A percentile compares a stretch with the other conserved stretches of the same genome.
Conservation (phyloP, 352 stramenopile species). For the Phytopythium ostracodes region DNA sequence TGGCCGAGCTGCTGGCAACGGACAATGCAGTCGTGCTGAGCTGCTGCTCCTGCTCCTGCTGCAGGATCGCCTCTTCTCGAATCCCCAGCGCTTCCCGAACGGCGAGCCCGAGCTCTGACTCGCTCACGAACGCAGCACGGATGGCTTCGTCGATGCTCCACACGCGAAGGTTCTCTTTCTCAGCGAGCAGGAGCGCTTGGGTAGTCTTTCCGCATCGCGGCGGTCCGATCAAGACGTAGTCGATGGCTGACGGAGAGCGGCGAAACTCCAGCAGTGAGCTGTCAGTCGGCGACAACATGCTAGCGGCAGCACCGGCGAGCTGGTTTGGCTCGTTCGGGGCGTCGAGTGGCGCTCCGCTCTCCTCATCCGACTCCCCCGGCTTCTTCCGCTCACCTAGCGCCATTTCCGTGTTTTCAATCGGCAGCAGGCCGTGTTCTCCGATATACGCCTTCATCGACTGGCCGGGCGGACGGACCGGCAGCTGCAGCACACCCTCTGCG, state of each 20-base stretch:
- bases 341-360: no score
- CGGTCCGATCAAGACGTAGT: constrained; percentile 84
- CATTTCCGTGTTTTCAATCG: background rate
- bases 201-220: constrained; percentile 76
- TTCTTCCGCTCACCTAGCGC: background rate
- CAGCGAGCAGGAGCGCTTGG: constrained; percentile 62
- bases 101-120: constrained; percentile 34
- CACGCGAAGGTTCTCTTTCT: constrained; percentile 62
- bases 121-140: constrained; percentile 21
- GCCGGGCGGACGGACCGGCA: constrained; percentile 70
- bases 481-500: constrained; percentile 58
- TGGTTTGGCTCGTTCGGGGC: background rate
- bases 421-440: constrained; percentile 31
- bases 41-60: background rate
- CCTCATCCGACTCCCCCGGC: background rate
- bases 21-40: background rate
- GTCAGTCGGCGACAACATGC: no score
- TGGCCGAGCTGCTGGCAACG: background rate
- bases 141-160: constrained; percentile 81
- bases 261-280: no score
- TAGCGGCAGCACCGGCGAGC: background rate
- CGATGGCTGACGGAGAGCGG: constrained; percentile 22
- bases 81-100: constrained; percentile 33
- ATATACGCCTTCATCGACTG: constrained; percentile 62
- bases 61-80: constrained; percentile 6